Conservation (phyloP, 139 green algal species). For the Chlorella sp. region DNA sequence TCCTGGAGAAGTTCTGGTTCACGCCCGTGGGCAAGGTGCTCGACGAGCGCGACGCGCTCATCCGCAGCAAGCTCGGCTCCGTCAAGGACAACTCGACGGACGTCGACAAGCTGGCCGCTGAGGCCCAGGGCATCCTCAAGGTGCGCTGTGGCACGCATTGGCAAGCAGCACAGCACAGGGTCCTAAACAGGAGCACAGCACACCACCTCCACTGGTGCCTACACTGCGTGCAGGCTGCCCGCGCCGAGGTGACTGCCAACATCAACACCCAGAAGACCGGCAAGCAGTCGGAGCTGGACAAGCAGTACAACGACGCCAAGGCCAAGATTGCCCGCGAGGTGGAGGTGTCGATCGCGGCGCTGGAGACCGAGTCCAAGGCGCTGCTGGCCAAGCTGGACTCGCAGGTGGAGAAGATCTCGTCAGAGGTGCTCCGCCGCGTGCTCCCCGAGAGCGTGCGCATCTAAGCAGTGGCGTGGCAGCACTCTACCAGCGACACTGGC, state of each 20-base stretch:
- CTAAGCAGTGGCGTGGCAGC: no score
- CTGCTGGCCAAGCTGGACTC: slow-evolving; percentile 63
- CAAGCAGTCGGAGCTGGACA: slow-evolving; percentile 57
- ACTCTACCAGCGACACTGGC: no score
- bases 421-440: slow-evolving; percentile 71
- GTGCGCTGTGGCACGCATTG: not conserved
- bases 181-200: no score
- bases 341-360: slow-evolving; percentile 34
- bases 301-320: slow-evolving; percentile 43
- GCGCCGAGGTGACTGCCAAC: slow-evolving; percentile 37
- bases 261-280: slow-evolving; percentile 48
- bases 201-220: no score
- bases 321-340: slow-evolving; percentile 34
- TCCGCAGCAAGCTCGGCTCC: slow-evolving; percentile 67
- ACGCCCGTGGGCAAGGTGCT: slow-evolving; percentile 77
- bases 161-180: no score
- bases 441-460: slow-evolving; percentile 74
- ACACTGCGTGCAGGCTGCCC: slow-evolving; percentile 17
- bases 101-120: slow-evolving; percentile 26
- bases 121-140: slow-evolving; percentile 55
- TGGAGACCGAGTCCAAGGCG: slow-evolving; percentile 69
- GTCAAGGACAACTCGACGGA: slow-evolving; percentile 67
- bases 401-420: slow-evolving; percentile 67
- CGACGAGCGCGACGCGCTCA: slow-evolving; percentile 72
- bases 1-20: slow-evolving; percentile 93